These are phyloP conservation scores for Penicillium sp. DNA, from an alignment of 2,329 filamentous ascomycete species.

Conservation along the genomic window DNA sequence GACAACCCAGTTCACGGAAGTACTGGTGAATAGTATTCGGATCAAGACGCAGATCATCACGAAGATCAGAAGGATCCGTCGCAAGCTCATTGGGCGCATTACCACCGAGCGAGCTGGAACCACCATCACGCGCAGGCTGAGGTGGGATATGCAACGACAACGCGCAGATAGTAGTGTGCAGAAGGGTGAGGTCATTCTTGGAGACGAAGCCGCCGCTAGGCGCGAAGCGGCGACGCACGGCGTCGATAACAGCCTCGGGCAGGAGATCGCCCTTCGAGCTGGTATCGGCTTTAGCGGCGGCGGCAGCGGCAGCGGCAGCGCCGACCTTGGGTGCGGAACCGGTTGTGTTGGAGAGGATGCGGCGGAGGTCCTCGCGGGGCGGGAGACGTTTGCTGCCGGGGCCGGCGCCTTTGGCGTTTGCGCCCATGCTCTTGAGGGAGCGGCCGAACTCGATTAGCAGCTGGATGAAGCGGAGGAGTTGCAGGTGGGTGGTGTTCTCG, in stretches of 20 bases:
- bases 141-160: slow-evolving; percentile 48
- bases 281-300: background rate
- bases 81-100: slow-evolving; percentile 41
- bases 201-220: slow-evolving; percentile 37
- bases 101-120: slow-evolving; percentile 36
- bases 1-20: slow-evolving; percentile 49
- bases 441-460: slow-evolving; percentile 45
- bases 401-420: slow-evolving; percentile 25
- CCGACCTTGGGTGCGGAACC: slow-evolving; percentile 22
- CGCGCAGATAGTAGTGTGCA: slow-evolving; percentile 49
- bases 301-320: slow-evolving; percentile 10
- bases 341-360: slow-evolving; percentile 34
- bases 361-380: slow-evolving; percentile 41
- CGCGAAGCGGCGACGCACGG: slow-evolving; percentile 44
- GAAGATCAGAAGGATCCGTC: slow-evolving; percentile 47
- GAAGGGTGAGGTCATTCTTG: slow-evolving; percentile 42
- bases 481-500: slow-evolving; percentile 43
- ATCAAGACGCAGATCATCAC: slow-evolving; percentile 46
- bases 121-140: slow-evolving; percentile 38
- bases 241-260: slow-evolving; percentile 42
- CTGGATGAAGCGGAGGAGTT: slow-evolving; percentile 47
- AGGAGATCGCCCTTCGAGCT: slow-evolving; percentile 19
- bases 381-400: slow-evolving; percentile 43
- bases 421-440: slow-evolving; percentile 33
- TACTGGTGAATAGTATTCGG: slow-evolving; percentile 38